These are phyloP conservation scores for Penicillium arizonense DNA, from an alignment of 495 filamentous ascomycete species.

Conservation along the genomic window DNA sequence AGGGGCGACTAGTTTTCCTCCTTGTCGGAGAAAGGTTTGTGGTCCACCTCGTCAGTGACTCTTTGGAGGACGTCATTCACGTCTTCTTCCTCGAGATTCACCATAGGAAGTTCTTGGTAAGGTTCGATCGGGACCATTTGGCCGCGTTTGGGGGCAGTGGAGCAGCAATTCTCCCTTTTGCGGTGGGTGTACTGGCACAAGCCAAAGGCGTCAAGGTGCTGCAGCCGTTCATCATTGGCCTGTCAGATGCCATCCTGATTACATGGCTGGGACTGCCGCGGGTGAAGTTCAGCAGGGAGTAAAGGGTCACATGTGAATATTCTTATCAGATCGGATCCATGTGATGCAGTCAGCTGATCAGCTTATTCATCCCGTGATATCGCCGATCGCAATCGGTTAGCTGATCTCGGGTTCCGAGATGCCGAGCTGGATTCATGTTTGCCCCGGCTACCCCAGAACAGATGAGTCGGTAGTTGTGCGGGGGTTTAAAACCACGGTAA, in stretches of 20 bases:
- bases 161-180: constrained; percentile 80
- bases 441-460: constrained; percentile 2
- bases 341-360: too few species aligned
- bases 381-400: not conserved
- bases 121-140: too few species aligned
- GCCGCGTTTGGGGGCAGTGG: constrained; percentile 79
- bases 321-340: constrained; percentile 12
- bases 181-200: constrained; percentile 80
- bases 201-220: constrained; percentile 73
- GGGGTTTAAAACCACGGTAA: not conserved
- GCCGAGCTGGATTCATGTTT: not conserved
- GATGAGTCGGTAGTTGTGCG: not conserved
- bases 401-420: constrained; percentile 1
- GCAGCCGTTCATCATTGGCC: constrained; percentile 71
- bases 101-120: too few species aligned
- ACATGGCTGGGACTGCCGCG: constrained; percentile 53
- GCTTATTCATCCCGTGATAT: too few species aligned
- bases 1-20: too few species aligned
- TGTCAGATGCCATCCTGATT: constrained; percentile 57
- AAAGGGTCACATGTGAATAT: constrained; percentile 7
- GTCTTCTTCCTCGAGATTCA: too few species aligned
- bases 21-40: too few species aligned
- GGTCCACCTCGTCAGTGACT: too few species aligned
- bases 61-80: too few species aligned
- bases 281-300: constrained; percentile 20